Evolutionary conservation across 2,329 filamentous ascomycete genomes (phyloP).

Genomic region (Fusarium sp.): DNA sequence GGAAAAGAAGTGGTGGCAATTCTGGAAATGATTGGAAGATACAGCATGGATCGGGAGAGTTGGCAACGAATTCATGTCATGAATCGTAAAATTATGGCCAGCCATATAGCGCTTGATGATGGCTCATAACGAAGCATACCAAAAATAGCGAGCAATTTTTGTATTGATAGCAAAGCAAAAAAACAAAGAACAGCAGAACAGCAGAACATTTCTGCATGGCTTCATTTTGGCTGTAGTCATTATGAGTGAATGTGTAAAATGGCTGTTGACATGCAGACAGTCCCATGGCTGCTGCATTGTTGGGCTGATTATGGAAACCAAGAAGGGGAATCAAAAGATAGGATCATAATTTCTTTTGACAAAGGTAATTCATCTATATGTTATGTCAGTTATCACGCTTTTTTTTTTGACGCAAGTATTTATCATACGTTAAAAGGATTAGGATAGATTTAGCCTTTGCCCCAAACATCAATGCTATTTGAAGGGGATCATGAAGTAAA

Average conservation of each 20-base stretch:
- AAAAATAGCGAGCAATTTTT: slow-evolving; percentile 7
- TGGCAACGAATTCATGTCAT: slow-evolving; percentile 10
- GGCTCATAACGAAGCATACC: slow-evolving; percentile 17
- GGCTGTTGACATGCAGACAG: neutral
- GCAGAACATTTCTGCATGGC: neutral
- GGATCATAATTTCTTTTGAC: neutral
- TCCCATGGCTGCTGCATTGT: neutral
- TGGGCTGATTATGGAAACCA: neutral
- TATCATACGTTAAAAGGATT: neutral
- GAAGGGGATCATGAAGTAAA: neutral
- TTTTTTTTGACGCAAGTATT: neutral
- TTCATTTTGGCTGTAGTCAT: neutral
- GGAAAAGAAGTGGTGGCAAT: slow-evolving; percentile 63
- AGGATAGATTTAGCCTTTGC: neutral
- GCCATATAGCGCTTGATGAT: slow-evolving; percentile 2
- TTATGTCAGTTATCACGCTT: neutral
- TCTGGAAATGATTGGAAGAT: slow-evolving; percentile 58
- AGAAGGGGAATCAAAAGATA: neutral
- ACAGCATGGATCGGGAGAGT: neutral
- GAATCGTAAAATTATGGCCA: neutral
- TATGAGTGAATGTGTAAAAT: neutral
- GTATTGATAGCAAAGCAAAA: slow-evolving; percentile 22
- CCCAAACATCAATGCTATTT: neutral
- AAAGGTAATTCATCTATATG: neutral
- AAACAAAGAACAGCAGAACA: neutral